Evolutionary conservation across 352 stramenopile species (phyloP).

Genomic region (Phytophthora litchii): DNA sequence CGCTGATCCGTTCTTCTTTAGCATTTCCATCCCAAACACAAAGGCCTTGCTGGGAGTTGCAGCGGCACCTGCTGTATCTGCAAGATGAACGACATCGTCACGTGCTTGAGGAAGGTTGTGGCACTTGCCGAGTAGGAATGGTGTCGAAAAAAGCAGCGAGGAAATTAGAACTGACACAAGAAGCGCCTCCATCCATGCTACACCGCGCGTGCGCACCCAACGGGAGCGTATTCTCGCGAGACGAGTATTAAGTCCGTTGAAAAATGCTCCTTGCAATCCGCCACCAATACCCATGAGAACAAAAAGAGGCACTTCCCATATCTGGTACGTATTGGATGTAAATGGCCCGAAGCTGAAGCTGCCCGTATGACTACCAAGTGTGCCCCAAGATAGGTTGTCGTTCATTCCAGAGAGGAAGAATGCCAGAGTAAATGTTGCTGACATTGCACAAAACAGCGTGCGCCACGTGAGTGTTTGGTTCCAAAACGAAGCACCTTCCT

Average conservation of each 20-base stretch:
- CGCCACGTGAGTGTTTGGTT: constrained; percentile 85
- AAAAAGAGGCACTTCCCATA: constrained; percentile 89
- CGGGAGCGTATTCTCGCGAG: constrained; percentile 54
- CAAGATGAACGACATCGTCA: constrained; percentile 58
- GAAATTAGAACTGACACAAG: constrained; percentile 66
- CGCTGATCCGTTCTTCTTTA: constrained; percentile 66
- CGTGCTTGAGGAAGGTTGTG: constrained; percentile 57
- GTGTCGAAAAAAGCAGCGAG: constrained; percentile 62
- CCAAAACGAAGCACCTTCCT: constrained; percentile 89
- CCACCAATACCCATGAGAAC: constrained; percentile 86
- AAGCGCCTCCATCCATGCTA: constrained; percentile 67
- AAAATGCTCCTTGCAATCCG: constrained; percentile 83
- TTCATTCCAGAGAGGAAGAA: constrained; percentile 84
- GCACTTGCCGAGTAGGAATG: constrained; percentile 73
- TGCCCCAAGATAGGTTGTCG: constrained; percentile 75
- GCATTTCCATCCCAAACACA: constrained; percentile 71
- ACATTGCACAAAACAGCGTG: constrained; percentile 88
- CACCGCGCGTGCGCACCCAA: constrained; percentile 60
- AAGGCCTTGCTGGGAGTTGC: constrained; percentile 56
- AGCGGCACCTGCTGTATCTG: constrained; percentile 36
- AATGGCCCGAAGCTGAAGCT: constrained; percentile 81
- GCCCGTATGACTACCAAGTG: constrained; percentile 69
- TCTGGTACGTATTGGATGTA: constrained; percentile 76
- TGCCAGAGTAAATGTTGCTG: constrained; percentile 86
- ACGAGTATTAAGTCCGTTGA: constrained; percentile 74